Conservation (phyloP, 2,329 filamentous ascomycete species). For the Erysiphe pulchra region DNA sequence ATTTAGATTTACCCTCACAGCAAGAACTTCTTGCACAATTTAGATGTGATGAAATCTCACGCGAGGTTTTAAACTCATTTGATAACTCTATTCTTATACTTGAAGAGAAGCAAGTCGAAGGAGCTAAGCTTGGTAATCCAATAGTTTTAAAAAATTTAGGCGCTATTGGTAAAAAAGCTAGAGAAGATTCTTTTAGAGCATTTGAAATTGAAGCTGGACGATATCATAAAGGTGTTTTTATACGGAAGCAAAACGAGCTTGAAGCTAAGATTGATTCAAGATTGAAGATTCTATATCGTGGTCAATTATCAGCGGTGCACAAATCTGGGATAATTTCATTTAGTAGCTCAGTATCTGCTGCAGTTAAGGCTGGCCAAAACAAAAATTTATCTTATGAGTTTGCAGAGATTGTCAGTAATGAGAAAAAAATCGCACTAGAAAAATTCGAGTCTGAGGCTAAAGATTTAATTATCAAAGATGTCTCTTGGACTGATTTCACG, state of each 20-base stretch:
- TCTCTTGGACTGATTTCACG: conserved; percentile 69
- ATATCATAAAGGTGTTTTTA: conserved; percentile 91
- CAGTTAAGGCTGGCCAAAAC: conserved; percentile 83
- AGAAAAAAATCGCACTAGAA: conserved; percentile 52
- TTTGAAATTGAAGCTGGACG: conserved; percentile 80
- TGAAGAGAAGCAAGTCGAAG: conserved; percentile 63
- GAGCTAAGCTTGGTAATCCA: conserved; percentile 43
- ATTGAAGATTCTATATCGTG: conserved; percentile 65
- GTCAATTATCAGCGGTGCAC: conserved; percentile 71
- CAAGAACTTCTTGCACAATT: conserved; percentile 94
- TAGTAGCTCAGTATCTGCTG: conserved; percentile 59
- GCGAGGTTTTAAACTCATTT: conserved; percentile 66
- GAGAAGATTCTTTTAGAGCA: conserved; percentile 47
- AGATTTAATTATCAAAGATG: conserved; percentile 49
- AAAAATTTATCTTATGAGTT: conserved; percentile 82
- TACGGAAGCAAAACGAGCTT: conserved; percentile 61
- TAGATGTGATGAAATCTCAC: conserved; percentile 84
- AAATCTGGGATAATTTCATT: conserved; percentile 69
- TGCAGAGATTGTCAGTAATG: conserved; percentile 65
- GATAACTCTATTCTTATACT: conserved; percentile 60
- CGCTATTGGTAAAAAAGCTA: conserved; percentile 40
- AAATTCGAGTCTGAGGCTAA: conserved; percentile 55
- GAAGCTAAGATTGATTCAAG: conserved; percentile 70
- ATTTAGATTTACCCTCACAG: conserved; percentile 85
- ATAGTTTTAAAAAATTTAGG: conserved; percentile 54